Evolutionary conservation across 2,329 filamentous ascomycete species (phyloP).

Genomic region (Talaromyces pinophilus): DNA sequence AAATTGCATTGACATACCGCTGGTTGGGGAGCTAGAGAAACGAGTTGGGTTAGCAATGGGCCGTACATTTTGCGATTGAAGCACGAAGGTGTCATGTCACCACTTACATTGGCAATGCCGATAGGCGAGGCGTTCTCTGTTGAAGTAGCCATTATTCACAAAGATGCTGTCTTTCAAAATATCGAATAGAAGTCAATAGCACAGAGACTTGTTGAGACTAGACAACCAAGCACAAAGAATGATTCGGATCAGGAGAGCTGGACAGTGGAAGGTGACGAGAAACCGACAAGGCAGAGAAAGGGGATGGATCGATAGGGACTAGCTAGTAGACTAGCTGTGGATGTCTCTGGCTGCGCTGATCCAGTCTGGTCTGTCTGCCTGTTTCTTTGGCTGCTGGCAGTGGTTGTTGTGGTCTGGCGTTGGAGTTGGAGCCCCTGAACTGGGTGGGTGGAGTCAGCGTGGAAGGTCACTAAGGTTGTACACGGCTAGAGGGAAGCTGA

Average conservation of each 20-base stretch:
- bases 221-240: constrained; percentile 13
- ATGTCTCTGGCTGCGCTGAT: constrained; percentile 7
- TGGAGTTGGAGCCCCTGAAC: constrained; percentile 15
- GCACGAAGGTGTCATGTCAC: neutral
- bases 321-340: constrained; percentile 13
- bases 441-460: neutral
- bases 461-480: constrained; percentile 1
- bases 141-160: constrained; percentile 53
- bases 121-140: constrained; percentile 65
- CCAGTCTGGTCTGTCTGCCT: constrained; percentile 3
- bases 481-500: constrained; percentile 23
- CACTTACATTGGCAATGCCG: constrained; percentile 72
- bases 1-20: constrained; percentile 56
- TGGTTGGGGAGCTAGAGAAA: constrained; percentile 64
- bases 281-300: constrained; percentile 4
- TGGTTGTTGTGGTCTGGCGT: neutral
- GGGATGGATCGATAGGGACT: constrained; percentile 14
- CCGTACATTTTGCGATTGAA: too few relatives aligned
- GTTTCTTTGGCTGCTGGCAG: neutral
- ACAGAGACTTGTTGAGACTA: constrained; percentile 2
- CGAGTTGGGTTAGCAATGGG: constrained; percentile 20
- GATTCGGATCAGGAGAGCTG: constrained; percentile 3
- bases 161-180: neutral
- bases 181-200: neutral
- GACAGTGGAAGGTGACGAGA: constrained; percentile 2